Percentiles rank a stretch among this genome's conserved stretches.
These are phyloP conservation scores for Pythium aphanidermatum DNA, from an alignment of 352 stramenopile species.

Conservation along the genomic window DNA sequence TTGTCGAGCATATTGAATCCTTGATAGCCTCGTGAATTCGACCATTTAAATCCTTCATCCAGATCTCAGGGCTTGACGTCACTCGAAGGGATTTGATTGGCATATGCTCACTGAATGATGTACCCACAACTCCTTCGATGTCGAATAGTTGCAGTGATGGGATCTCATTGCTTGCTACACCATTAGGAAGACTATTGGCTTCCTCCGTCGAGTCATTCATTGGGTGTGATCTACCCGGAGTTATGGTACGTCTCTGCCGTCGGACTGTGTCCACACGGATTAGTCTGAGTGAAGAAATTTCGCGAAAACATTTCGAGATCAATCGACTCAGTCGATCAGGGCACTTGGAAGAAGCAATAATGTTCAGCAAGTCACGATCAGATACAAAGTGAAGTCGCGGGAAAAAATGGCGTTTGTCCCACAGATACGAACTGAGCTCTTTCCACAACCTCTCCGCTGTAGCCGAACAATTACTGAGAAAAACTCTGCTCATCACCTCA, in stretches of 20 bases:
- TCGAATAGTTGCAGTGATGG: slow-evolving; percentile 18
- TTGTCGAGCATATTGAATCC: slow-evolving; percentile 23
- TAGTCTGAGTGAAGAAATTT: slow-evolving; percentile 31
- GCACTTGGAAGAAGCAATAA: slow-evolving; percentile 41
- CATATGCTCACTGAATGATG: slow-evolving; percentile 23
- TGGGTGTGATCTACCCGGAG: too few relatives aligned
- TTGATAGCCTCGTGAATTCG: slow-evolving; percentile 32
- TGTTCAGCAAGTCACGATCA: slow-evolving; percentile 48
- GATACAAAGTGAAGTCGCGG: slow-evolving; percentile 61
- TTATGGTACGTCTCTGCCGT: neutral
- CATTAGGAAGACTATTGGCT: neutral
- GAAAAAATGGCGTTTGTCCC: slow-evolving; percentile 54
- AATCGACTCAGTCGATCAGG: slow-evolving; percentile 26
- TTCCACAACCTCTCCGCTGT: slow-evolving; percentile 53
- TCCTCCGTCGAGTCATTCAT: neutral
- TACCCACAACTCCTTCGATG: slow-evolving; percentile 35
- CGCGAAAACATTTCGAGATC: slow-evolving; percentile 47
- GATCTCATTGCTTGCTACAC: slow-evolving; percentile 10
- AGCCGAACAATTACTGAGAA: slow-evolving; percentile 32
- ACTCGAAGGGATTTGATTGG: slow-evolving; percentile 35
- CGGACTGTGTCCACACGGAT: slow-evolving; percentile 3
- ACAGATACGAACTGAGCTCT: slow-evolving; percentile 44
- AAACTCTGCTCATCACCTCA: slow-evolving; percentile 51
- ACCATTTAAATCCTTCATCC: slow-evolving; percentile 57
- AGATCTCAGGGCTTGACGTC: slow-evolving; percentile 43